Evolutionary conservation across 1,284 basidiomycete genomes (phyloP).

Genomic region (Termitomyces sp.): DNA sequence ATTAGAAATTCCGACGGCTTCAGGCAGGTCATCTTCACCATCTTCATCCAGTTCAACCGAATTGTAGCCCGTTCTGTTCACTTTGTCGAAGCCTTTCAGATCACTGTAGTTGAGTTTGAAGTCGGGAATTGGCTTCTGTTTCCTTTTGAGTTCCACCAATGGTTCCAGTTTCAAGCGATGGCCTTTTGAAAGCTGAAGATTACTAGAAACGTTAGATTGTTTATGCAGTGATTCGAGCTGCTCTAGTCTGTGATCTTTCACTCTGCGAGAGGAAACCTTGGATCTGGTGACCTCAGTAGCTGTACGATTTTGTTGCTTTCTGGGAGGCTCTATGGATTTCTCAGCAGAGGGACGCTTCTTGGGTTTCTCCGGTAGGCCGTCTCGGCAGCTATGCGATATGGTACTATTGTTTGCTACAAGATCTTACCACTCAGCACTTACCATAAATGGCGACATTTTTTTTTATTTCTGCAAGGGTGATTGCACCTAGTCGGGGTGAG

Average conservation of each 20-base stretch:
- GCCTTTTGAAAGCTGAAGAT: slow-evolving; percentile 35
- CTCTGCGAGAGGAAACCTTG: slow-evolving; percentile 11
- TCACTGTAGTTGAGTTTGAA: slow-evolving; percentile 52
- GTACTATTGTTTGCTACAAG: slow-evolving; percentile 9
- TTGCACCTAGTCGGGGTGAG: slow-evolving; percentile 50
- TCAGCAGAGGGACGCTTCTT: slow-evolving; percentile 22
- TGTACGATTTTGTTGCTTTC: neutral
- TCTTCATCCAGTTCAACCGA: slow-evolving; percentile 27
- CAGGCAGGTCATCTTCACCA: slow-evolving; percentile 40
- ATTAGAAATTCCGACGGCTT: slow-evolving; percentile 12
- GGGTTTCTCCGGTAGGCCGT: slow-evolving; percentile 56
- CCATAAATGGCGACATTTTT: slow-evolving; percentile 71
- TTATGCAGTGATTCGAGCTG: slow-evolving; percentile 43
- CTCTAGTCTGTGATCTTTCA: slow-evolving; percentile 29
- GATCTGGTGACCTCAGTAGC: slow-evolving; percentile 2
- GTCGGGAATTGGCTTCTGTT: slow-evolving; percentile 33
- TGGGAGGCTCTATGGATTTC: slow-evolving; percentile 12
- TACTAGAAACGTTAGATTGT: slow-evolving; percentile 35
- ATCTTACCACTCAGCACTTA: slow-evolving; percentile 25
- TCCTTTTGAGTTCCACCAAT: slow-evolving; percentile 21
- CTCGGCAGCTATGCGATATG: slow-evolving; percentile 51
- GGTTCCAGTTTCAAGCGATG: slow-evolving; percentile 43
- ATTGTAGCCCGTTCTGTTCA: slow-evolving; percentile 16
- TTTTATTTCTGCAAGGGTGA: slow-evolving; percentile 75
- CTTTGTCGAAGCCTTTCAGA: slow-evolving; percentile 28